Evolutionary conservation across 768 basidiomycete genomes (phyloP).

Genomic region (Serpula lacrymans): DNA sequence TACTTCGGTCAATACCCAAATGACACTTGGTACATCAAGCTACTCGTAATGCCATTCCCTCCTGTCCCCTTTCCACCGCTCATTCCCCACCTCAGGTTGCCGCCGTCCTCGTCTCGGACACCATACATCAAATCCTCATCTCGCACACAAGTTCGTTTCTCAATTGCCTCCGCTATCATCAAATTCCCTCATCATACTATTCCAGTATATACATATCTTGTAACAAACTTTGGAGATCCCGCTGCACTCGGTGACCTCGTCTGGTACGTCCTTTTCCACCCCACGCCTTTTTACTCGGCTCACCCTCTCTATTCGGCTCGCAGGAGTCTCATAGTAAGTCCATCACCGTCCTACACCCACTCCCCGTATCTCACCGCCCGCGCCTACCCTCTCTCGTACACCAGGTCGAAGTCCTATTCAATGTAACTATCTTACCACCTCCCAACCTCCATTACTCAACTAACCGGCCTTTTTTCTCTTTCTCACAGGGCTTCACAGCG

Average conservation of each 20-base stretch:
- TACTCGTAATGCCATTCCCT: slow-evolving; percentile 34
- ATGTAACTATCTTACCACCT: slow-evolving; percentile 30
- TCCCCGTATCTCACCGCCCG: background rate
- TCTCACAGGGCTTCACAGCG: slow-evolving; percentile 40
- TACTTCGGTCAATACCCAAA: slow-evolving; percentile 47
- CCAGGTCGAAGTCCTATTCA: slow-evolving; percentile 49
- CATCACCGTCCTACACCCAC: background rate
- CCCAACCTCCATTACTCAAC: background rate
- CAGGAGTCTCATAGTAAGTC: slow-evolving; percentile 5
- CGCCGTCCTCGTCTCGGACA: slow-evolving; percentile 47
- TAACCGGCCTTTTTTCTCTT: slow-evolving; percentile 2
- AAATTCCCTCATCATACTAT: slow-evolving; percentile 2
- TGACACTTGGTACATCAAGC: slow-evolving; percentile 47
- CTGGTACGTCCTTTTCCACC: slow-evolving; percentile 41
- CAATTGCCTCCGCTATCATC: background rate
- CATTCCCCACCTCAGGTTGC: slow-evolving; percentile 36
- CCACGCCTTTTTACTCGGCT: slow-evolving; percentile 3
- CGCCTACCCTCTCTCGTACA: too few relatives aligned
- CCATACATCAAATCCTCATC: slow-evolving; percentile 51
- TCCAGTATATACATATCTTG: slow-evolving; percentile 45
- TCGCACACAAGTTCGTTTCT: slow-evolving; percentile 41
- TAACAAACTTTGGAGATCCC: slow-evolving; percentile 37
- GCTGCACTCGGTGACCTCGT: slow-evolving; percentile 30
- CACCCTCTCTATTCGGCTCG: background rate
- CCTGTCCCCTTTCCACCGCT: slow-evolving; percentile 1